Base-by-base conservation (phyloP, 2,329 filamentous ascomycete genomes). In the Fusarium scirpi region DNA sequence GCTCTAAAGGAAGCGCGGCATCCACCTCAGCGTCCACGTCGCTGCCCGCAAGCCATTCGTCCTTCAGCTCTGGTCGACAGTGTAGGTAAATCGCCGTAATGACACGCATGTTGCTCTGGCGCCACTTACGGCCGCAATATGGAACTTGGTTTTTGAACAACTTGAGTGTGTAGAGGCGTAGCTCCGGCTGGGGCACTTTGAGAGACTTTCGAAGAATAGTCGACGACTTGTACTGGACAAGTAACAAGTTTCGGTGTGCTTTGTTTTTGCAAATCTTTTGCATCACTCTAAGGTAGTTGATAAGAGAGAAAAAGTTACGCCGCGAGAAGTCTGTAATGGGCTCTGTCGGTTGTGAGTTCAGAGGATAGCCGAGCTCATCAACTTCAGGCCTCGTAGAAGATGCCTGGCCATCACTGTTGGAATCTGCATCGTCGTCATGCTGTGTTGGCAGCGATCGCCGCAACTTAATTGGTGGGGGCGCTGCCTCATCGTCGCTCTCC, bases 101-200 rank as follows among this genome's bases (percentile, higher is more conserved):
- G 76, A 98, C 94, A 58, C 95, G 92, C 96, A 99, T 99, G 80
- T 99, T 98, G 74, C 90, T 91, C 82, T 98, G 96, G 16, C 96
- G 91, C 96, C 96, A 99, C 83, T 99, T 99, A 45, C 96, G 91
- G 24, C 96, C 95, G 80, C 95, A 98, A 84, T 97, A 99, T 2
- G 96, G 96, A 7, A 99, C 96, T 80, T 99, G 96, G 65, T 94
- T 96, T 81, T 99, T 99, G 90, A 98, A 98, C 0, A 99, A 87
- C 82, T 99, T 99, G 73, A 99, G 88, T 0, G 96, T 97, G 83
- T 98, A 98, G 45, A 97, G 90, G 8, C 96, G 90, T 43, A 99
- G 86, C 76, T 94, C 88, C 3, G 91, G 91, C 76, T 99, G 94
- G 0, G 95, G 95, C 24, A 98, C 92, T 73, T 96, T 95, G 18